These are phyloP conservation scores for Rhodotorula kratochvilovae DNA, from an alignment of 768 basidiomycete species.

Conservation along the genomic window DNA sequence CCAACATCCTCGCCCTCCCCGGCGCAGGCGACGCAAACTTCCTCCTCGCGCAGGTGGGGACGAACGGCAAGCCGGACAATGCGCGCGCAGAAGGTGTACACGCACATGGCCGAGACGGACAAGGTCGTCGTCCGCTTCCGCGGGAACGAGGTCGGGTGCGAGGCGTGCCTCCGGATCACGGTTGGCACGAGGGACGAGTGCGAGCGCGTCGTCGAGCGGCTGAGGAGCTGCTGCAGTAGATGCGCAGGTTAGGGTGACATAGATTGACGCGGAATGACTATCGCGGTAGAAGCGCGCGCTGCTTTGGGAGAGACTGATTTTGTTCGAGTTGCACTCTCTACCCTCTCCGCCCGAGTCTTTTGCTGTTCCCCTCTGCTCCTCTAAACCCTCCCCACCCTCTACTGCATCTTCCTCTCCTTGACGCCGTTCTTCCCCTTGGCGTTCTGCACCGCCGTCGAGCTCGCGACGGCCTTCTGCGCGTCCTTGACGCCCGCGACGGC, in stretches of 20 bases:
- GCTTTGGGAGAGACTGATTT: too few relatives aligned
- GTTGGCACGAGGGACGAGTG: conserved; percentile 82
- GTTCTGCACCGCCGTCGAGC: conserved; percentile 11
- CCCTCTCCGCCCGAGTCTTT: too few relatives aligned
- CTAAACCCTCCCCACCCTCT: neutral
- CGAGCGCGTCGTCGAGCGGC: conserved; percentile 55
- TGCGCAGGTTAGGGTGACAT: neutral
- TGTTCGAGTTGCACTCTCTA: too few relatives aligned
- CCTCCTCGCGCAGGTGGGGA: conserved; percentile 65
- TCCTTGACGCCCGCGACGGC: neutral
- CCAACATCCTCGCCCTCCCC: conserved; percentile 56
- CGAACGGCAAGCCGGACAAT: conserved; percentile 59
- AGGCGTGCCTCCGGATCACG: conserved; percentile 81
- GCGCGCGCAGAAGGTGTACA: conserved; percentile 62
- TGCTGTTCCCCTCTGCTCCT: too few relatives aligned
- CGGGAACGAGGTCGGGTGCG: conserved; percentile 78
- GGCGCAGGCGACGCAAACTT: conserved; percentile 90
- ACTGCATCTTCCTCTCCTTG: conserved; percentile 24
- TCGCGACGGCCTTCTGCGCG: conserved; percentile 4
- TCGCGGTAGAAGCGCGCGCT: neutral
- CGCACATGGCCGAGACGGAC: conserved; percentile 61
- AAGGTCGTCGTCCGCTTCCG: conserved; percentile 81
- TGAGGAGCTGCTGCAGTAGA: conserved; percentile 49
- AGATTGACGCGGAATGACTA: too few relatives aligned
- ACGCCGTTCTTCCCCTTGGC: neutral